phyloP scores from a whole-genome alignment of 768 basidiomycete species.

The Rubroboletus satanas region DNA sequence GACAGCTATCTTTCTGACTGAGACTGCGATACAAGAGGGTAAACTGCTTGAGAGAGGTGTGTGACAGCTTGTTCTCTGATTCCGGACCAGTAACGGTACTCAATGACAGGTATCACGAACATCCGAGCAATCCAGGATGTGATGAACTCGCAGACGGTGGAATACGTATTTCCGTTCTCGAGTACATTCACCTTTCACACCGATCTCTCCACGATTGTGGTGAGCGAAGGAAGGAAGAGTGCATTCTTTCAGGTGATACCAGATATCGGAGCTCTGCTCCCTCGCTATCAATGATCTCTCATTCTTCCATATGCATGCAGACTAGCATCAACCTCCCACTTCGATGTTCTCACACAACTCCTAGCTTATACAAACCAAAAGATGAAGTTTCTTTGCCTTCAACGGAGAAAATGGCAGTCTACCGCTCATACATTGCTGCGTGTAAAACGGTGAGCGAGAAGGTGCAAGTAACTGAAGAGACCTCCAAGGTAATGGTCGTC shows the following conservation, averaged over 20 bases:
- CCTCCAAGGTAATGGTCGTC: slow-evolving; percentile 50
- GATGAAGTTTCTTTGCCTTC: slow-evolving; percentile 45
- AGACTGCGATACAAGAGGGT: slow-evolving; percentile 67
- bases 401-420: slow-evolving; percentile 46
- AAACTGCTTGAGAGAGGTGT: slow-evolving; percentile 49
- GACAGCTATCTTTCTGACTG: slow-evolving; percentile 58
- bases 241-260: slow-evolving; percentile 62
- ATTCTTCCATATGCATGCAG: slow-evolving; percentile 33
- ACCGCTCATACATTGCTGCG: slow-evolving; percentile 57
- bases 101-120: slow-evolving; percentile 53
- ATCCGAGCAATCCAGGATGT: slow-evolving; percentile 60
- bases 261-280: neutral
- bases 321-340: slow-evolving; percentile 57
- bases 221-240: slow-evolving; percentile 63
- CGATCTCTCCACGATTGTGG: slow-evolving; percentile 61
- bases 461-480: slow-evolving; percentile 48
- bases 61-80: neutral
- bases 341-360: slow-evolving; percentile 27
- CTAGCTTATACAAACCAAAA: slow-evolving; percentile 46
- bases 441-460: slow-evolving; percentile 48
- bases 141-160: slow-evolving; percentile 60
- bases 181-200: slow-evolving; percentile 70
- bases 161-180: slow-evolving; percentile 71
- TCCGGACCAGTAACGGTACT: neutral
- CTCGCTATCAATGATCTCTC: neutral